Base-by-base conservation (phyloP, 2,329 filamentous ascomycete genomes). In the Penicillium sp. region DNA sequence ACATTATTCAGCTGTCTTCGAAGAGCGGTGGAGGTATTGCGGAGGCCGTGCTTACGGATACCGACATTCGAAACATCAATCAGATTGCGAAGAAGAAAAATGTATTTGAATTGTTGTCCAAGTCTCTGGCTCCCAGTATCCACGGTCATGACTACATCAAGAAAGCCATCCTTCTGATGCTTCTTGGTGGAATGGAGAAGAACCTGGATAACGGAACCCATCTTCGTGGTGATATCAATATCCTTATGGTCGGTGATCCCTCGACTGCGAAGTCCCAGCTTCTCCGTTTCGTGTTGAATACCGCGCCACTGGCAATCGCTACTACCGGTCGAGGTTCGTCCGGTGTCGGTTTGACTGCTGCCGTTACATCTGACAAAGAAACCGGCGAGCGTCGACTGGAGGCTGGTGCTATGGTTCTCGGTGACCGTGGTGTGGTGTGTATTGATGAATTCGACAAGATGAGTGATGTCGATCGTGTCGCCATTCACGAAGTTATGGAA, bases 361-460 rank as follows among this genome's bases (percentile, higher is more conserved):
- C 94, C 28, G 94, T 99, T 25, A 97, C 94, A 0, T 88, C 90
- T 0, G 94, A 99, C 74, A 97, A 97, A 73, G 94, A 99, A 74
- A 99, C 94, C 1, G 94, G 94, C 56, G 94, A 99, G 73, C 85
- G 94, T 63, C 86, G 94, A 63, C 83, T 99, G 1, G 94, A 99
- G 76, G 94, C 94, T 16, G 94, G 94, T 83, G 94, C 94, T 61
- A 99, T 99, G 94, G 94, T 99, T 58, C 90, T 99, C 69, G 94
- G 87, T 61, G 94, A 99, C 73, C 88, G 94, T 60, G 94, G 94
- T 65, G 93, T 99, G 11, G 94, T 99, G 33, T 99, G 94, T 78
- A 99, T 99, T 63, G 94, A 99, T 72, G 94, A 99, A 70, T 99
- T 99, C 65, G 94, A 99, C 79, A 99, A 99, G 76, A 99, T 99